phyloP scores from a whole-genome alignment of 2,329 filamentous ascomycete species.

The Colletotrichum musicola region DNA sequence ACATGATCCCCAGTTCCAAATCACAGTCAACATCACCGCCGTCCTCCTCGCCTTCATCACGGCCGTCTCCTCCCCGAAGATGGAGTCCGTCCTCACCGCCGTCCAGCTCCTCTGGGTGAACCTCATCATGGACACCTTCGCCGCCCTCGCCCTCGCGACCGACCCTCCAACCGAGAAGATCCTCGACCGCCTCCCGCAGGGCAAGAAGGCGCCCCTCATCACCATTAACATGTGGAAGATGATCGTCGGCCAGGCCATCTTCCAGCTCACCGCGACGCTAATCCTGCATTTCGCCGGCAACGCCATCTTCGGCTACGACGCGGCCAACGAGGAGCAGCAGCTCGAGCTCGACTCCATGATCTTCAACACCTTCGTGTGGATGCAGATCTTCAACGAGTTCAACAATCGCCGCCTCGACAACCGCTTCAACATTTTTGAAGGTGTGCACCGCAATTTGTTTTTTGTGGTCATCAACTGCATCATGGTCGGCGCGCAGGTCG shows the following conservation, averaged over 20 bases:
- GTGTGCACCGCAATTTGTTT: conserved; percentile 67
- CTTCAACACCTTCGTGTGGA: conserved; percentile 80
- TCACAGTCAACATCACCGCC: conserved; percentile 79
- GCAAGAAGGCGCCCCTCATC: conserved; percentile 79
- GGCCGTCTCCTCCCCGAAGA: conserved; percentile 67
- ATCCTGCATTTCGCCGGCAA: conserved; percentile 72
- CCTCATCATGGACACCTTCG: conserved; percentile 78
- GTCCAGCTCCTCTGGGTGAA: conserved; percentile 79
- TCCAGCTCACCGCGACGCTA: conserved; percentile 70
- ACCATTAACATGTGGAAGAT: conserved; percentile 78
- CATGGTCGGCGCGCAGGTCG: conserved; percentile 69
- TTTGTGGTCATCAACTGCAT: conserved; percentile 69
- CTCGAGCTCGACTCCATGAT: conserved; percentile 69
- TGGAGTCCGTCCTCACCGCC: conserved; percentile 72
- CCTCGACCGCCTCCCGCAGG: conserved; percentile 65
- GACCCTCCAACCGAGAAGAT: conserved; percentile 71
- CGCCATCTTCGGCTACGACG: conserved; percentile 65
- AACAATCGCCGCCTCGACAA: conserved; percentile 75
- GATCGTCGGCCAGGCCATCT: conserved; percentile 72
- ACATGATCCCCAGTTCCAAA: conserved; percentile 62
- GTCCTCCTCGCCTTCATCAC: conserved; percentile 75
- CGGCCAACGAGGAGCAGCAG: conserved; percentile 53
- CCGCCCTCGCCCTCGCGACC: conserved; percentile 73
- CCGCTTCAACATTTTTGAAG: conserved; percentile 72
- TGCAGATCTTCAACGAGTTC: conserved; percentile 79